These are phyloP conservation scores for Saccharomycopsis crataegensis DNA, from an alignment of 1,139 yeast genomes.

Conservation along the genomic window DNA sequence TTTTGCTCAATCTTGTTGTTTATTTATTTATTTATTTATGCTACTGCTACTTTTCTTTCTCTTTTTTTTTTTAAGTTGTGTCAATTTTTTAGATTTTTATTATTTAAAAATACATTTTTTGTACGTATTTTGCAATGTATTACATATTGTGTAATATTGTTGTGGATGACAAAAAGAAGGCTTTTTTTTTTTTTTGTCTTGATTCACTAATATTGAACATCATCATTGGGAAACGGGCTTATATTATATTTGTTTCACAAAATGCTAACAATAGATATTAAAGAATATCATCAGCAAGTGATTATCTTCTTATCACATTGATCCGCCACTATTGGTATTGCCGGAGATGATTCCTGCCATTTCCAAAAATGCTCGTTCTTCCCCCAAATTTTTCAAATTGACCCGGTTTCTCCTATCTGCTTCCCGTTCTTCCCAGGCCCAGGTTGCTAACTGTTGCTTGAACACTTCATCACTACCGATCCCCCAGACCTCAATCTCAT, in stretches of 20 bases:
- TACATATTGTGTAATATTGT: background rate
- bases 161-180: background rate
- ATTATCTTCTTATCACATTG: slow-evolving; percentile 3
- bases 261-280: background rate
- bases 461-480: slow-evolving; percentile 72
- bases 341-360: slow-evolving; percentile 88
- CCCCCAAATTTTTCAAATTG: slow-evolving; percentile 59
- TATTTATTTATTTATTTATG: background rate
- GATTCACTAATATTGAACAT: background rate
- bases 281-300: background rate
- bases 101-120: background rate
- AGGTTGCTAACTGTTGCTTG: slow-evolving; percentile 63
- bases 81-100: background rate
- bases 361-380: slow-evolving; percentile 79
- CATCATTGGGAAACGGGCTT: too few species aligned
- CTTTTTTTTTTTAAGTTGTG: background rate
- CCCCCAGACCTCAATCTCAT: slow-evolving; percentile 88
- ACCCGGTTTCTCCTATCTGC: slow-evolving; percentile 71
- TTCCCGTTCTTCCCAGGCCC: slow-evolving; percentile 92
- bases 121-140: background rate
- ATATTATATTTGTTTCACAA: too few species aligned
- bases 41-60: background rate
- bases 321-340: slow-evolving; percentile 25
- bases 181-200: background rate
- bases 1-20: background rate